Evolutionary conservation across 148 eudicot genomes (phyloP).

Genomic region (Rhododendron henanense): DNA sequence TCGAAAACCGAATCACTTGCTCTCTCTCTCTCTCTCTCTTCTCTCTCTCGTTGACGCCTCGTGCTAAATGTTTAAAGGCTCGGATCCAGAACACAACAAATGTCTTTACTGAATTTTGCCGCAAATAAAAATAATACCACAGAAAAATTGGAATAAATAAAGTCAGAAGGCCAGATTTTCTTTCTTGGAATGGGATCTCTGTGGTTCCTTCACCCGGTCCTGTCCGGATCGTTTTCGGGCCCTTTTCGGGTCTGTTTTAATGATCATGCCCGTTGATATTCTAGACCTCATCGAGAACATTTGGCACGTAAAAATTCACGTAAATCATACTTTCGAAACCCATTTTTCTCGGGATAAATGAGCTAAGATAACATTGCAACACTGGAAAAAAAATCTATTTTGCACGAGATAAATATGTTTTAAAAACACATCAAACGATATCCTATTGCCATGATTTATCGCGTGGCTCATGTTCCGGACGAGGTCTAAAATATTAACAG

Average conservation of each 20-base stretch:
- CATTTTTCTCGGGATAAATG: too few relatives aligned
- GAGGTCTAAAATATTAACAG: too few relatives aligned
- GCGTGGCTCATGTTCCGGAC: too few relatives aligned
- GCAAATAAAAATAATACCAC: background rate
- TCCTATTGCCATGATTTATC: too few relatives aligned
- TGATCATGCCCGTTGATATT: too few relatives aligned
- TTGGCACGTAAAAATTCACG: too few relatives aligned
- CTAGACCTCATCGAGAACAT: background rate
- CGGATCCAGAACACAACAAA: background rate
- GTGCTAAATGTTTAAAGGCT: background rate
- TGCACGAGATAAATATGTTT: background rate
- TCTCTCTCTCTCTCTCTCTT: constrained; percentile 1
- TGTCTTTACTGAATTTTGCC: background rate
- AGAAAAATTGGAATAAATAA: too few relatives aligned
- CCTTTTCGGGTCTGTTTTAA: background rate
- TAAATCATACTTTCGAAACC: too few relatives aligned
- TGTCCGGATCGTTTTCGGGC: background rate
- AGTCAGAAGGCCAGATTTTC: background rate
- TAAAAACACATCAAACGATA: background rate
- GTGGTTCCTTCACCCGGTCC: background rate
- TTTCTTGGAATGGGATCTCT: too few relatives aligned
- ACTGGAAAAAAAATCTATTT: too few relatives aligned
- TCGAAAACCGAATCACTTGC: background rate
- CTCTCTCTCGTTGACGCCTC: background rate
- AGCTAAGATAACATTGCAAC: background rate